A percentile compares a stretch with the other conserved stretches of the same genome.
phyloP scores from a whole-genome alignment of 2,329 filamentous ascomycete species.

The Bertia moriformis region DNA sequence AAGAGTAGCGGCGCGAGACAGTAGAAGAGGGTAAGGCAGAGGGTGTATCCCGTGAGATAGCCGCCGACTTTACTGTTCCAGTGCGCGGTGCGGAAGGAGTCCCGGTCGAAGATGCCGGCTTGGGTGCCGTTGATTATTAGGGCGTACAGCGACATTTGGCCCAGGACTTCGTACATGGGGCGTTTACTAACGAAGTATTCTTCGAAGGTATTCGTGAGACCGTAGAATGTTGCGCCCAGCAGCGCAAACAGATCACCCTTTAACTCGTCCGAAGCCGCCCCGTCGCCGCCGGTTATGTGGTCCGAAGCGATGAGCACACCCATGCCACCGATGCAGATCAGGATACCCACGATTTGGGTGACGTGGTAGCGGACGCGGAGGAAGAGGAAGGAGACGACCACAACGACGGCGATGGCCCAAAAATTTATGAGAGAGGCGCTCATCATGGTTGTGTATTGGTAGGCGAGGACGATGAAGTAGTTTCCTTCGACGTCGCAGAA shows the following conservation, averaged over 20 bases:
- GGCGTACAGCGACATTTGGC: conserved; percentile 50
- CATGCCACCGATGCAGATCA: conserved; percentile 48
- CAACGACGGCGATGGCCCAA: conserved; percentile 57
- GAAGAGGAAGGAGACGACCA: conserved; percentile 44
- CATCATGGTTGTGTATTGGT: conserved; percentile 46
- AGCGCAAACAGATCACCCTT: conserved; percentile 56
- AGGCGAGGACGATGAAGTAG: conserved; percentile 56
- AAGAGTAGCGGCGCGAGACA: conserved; percentile 47
- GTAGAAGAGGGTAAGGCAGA: conserved; percentile 50
- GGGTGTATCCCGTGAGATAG: conserved; percentile 48
- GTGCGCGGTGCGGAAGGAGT: conserved; percentile 29
- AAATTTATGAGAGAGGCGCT: conserved; percentile 57
- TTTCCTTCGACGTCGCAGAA: conserved; percentile 58
- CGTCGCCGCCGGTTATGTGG: conserved; percentile 12
- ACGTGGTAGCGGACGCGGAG: conserved; percentile 51
- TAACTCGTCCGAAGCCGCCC: conserved; percentile 32
- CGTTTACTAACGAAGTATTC: conserved; percentile 52
- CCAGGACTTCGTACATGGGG: conserved; percentile 53
- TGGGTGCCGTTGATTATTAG: conserved; percentile 54
- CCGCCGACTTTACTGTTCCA: conserved; percentile 37
- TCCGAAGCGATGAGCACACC: conserved; percentile 10
- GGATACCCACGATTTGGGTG: conserved; percentile 46
- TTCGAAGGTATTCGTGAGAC: conserved; percentile 47
- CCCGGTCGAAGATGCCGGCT: conserved; percentile 49
- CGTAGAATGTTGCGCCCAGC: conserved; percentile 50